A percentile compares a stretch with the other conserved stretches of the same genome.
These are phyloP conservation scores for Aspergillus biplanus DNA, from an alignment of 495 filamentous ascomycete species.

Conservation along the genomic window DNA sequence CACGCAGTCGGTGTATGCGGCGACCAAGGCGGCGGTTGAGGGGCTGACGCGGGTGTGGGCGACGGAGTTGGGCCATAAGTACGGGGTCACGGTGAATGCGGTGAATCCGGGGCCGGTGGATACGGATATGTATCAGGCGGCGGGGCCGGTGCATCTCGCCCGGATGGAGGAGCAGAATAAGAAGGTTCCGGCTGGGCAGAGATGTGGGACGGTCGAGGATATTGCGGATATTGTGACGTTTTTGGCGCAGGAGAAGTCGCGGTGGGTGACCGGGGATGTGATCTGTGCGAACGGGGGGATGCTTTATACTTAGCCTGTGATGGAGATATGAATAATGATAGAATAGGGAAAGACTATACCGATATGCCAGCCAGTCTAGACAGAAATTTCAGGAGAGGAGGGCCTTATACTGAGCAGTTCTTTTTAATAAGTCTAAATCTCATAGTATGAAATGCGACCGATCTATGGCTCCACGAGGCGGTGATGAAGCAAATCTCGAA, in stretches of 20 bases:
- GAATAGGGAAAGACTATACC: too few relatives aligned
- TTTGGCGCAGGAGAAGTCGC: conserved; percentile 50
- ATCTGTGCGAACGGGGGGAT: conserved; percentile 52
- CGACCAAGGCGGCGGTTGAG: conserved; percentile 40
- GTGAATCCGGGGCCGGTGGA: conserved; percentile 42
- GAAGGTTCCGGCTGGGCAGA: conserved; percentile 34
- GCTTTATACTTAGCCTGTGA: conserved; percentile 6
- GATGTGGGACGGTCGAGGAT: conserved; percentile 40
- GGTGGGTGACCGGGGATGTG: conserved; percentile 55
- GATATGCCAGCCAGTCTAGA: too few relatives aligned
- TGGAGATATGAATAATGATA: too few relatives aligned
- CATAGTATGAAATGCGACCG: too few relatives aligned
- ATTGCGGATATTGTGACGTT: conserved; percentile 52
- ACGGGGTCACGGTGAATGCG: conserved; percentile 42
- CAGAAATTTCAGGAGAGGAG: too few relatives aligned
- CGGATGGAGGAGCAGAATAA: conserved; percentile 31
- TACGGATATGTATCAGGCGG: conserved; percentile 38
- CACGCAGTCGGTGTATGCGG: conserved; percentile 32
- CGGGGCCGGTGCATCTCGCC: conserved; percentile 21
- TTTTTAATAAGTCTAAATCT: too few relatives aligned
- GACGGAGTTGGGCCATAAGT: conserved; percentile 36
- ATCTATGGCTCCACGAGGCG: too few relatives aligned
- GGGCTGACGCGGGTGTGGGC: conserved; percentile 36
- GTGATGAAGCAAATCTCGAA: too few relatives aligned
- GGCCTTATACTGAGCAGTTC: too few relatives aligned